Base-by-base conservation (phyloP, 1,284 basidiomycete species). In the Sutorius eximius region DNA sequence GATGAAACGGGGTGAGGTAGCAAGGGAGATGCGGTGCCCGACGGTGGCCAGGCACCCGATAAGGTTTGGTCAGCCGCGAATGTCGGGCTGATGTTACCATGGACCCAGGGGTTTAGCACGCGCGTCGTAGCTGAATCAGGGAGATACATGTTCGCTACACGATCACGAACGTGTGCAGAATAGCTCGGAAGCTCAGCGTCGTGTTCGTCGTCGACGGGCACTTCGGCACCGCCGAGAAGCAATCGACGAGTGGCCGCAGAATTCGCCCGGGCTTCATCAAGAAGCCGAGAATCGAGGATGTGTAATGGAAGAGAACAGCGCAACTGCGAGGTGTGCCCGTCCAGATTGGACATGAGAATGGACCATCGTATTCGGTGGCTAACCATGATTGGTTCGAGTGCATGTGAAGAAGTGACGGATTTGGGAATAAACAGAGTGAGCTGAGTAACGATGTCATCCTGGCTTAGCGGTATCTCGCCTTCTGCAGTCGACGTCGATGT, bases 271-370 rank as follows among this genome's bases (percentile, higher is more conserved):
- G 91, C 88, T 68, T 96, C 93, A 16, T 86, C 79, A 10, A 91
- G 77, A 1, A 95, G 75, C 10, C 82, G 76, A 56, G 81, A 66
- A 60, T 94, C 87, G 24, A 97, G 85, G 40, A 97, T 79, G 63
- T 90, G 83, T 36, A 98, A 75, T 0, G 94, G 95, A 1, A 97
- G 79, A 0, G 93, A 94, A 69, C 94, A 97, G 9, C 94, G 85
- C 20, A 98, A 78, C 72, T 96, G 93, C 3, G 92, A 95, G 1
- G 86, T 87, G 68, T 95, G 93, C 0, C 91, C 91, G 68, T 95
- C 93, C n/a, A 79, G 77, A 66, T 95, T 96, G 58, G 81, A 79
- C 66, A 95, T 87, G 49, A 91, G 76, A 57, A 91, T 87, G 32
- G 71, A 82, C 87, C 87, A 90, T 33, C 86, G 81, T 40, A 90